Evolutionary conservation across 176 grass and related monocot species (phyloP).

Genomic region (Guadua angustifolia): DNA sequence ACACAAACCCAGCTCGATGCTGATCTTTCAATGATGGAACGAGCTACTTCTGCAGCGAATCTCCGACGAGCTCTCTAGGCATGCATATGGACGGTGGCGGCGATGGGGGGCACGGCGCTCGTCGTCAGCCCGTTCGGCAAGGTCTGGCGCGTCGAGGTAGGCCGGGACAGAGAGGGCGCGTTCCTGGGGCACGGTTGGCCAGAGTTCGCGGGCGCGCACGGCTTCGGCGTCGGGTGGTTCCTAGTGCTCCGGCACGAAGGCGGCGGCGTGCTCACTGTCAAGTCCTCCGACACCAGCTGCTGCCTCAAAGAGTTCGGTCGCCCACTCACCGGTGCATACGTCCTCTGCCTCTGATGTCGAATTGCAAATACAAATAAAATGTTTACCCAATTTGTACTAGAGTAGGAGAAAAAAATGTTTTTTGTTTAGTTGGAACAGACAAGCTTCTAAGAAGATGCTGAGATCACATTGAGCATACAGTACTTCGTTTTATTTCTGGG

Average conservation of each 20-base stretch:
- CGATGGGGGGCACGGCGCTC: not conserved
- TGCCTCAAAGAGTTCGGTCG: constrained; percentile 18
- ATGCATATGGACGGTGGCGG: not conserved
- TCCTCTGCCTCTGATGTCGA: too few species aligned
- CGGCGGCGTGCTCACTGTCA: constrained; percentile 23
- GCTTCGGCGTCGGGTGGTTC: constrained; percentile 33
- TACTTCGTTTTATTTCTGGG: not conserved
- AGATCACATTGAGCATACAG: not conserved
- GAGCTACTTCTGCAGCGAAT: constrained; percentile 21
- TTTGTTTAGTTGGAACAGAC: too few species aligned
- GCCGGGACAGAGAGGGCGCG: constrained; percentile 32
- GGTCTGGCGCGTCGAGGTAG: constrained; percentile 42
- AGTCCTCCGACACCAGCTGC: constrained; percentile 37
- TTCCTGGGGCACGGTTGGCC: constrained; percentile 49
- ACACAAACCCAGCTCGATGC: not conserved
- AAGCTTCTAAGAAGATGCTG: too few species aligned
- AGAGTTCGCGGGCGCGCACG: constrained; percentile 41
- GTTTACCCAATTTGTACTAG: too few species aligned
- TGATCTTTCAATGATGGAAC: not conserved
- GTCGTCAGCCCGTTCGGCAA: constrained; percentile 38
- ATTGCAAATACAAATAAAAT: too few species aligned
- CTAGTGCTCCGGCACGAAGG: constrained; percentile 43
- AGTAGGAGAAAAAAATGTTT: too few species aligned
- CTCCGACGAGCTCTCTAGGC: constrained; percentile 21
- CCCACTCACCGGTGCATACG: not conserved